Evolutionary conservation across 2,329 filamentous ascomycete genomes (phyloP).

Genomic region (Colletotrichum sp.): DNA sequence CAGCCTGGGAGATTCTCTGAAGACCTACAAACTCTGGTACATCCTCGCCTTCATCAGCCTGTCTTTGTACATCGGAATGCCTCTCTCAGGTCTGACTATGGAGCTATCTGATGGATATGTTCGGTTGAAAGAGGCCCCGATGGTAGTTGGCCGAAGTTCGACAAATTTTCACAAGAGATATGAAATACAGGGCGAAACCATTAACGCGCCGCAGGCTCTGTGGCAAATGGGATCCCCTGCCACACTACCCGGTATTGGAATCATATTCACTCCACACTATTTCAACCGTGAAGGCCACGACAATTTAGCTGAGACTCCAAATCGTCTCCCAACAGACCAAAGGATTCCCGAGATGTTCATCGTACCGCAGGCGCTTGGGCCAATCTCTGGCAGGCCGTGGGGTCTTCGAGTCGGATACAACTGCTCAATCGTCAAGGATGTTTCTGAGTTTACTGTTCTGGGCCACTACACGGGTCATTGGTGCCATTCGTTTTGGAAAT

Average conservation of each 20-base stretch:
- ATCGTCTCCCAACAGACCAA: not conserved
- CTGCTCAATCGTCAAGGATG: constrained; percentile 1
- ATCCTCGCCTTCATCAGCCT: constrained; percentile 5
- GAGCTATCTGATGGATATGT: constrained; percentile 22
- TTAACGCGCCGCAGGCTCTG: accelerated
- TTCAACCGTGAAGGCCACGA: not conserved
- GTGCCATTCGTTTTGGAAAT: no score
- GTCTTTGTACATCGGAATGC: constrained; percentile 18
- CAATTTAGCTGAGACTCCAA: not conserved
- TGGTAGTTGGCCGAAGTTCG: constrained; percentile 3
- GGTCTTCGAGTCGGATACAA: constrained; percentile 16
- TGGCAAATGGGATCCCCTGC: not conserved
- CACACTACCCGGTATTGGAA: constrained; percentile 10
- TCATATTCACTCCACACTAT: constrained; percentile 8
- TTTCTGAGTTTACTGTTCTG: constrained; percentile 14
- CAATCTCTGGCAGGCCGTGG: constrained; percentile 14
- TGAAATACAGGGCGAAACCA: no score
- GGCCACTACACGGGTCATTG: not conserved
- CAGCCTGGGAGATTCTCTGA: not conserved
- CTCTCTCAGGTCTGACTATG: constrained; percentile 19
- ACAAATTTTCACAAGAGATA: not conserved
- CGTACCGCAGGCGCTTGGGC: constrained; percentile 9
- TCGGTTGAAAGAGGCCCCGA: not conserved
- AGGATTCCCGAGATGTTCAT: constrained; percentile 20
- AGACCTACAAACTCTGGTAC: constrained; percentile 4